Evolutionary conservation across 1,284 basidiomycete genomes (phyloP), one percentile per base, ranked within the genome.

Genomic region (Cryptococcus sp.): DNA sequence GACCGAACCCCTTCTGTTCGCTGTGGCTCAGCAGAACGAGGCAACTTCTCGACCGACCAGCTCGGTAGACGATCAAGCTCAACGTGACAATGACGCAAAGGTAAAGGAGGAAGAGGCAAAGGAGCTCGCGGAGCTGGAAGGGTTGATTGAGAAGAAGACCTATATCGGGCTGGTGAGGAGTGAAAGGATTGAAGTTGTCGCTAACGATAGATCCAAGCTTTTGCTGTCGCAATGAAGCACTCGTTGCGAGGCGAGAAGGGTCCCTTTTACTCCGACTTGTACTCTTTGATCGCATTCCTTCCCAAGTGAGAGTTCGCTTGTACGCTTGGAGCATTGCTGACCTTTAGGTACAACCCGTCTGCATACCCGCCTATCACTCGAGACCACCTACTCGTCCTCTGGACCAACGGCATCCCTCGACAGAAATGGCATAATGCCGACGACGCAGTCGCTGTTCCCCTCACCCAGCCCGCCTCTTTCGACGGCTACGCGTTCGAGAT

Each of bases 181-280:
- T 38, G 2, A n/a, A n/a, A n/a, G n/a, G 6, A 9, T 36, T 33
- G 43, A 34, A 22, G 7, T 4, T 25, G 6, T n/a, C 14, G 12
- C 21, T 7, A 42, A 5, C 28, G 6, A 11, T 49, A 66, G 63
- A 53, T 66, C 7, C 58, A 63, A 54, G 63, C 63, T 4, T 66
- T 62, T 33, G 44, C 60, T 3, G 57, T 66, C 4, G 48, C 63
- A 1, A 55, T 66, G 52, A 63, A 66, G 45, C 63, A 66, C 47
- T 53, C 56, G 40, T 47, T 66, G 10, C 45, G 63, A 52, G 63
- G 63, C 4, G 63, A 66, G 44, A 37, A 43, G 12, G 63, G 63
- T 19, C 63, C 63, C 2, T 66, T 66, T 51, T 66, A 66, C 48
- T 60, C 62, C 4, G 63, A 66, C 42, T 47, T 65, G 16, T 66